Conservation (phyloP, 2,329 filamentous ascomycete genomes). For the Graphiopsis chlorocephala region DNA sequence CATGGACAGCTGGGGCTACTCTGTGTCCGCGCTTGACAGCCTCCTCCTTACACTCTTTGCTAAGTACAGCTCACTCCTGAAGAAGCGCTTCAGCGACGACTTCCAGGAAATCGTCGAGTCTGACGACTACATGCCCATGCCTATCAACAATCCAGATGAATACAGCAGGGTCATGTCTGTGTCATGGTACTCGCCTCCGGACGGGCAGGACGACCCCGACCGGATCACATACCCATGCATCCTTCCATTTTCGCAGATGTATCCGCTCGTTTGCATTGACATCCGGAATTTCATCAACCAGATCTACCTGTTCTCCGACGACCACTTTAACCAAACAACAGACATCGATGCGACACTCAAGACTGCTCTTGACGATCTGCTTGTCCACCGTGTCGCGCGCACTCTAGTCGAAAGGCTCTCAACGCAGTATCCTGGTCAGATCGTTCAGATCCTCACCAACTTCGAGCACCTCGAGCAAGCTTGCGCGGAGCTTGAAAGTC, state of each 20-base stretch:
- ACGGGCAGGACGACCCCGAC: slow-evolving; percentile 60
- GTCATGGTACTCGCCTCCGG: slow-evolving; percentile 80
- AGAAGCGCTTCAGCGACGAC: slow-evolving; percentile 87
- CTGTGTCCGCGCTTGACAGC: slow-evolving; percentile 74
- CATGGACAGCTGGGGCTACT: slow-evolving; percentile 95
- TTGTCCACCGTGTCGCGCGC: slow-evolving; percentile 87
- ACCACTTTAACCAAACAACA: slow-evolving; percentile 87
- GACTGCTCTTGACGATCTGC: slow-evolving; percentile 87
- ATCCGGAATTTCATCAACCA: slow-evolving; percentile 97
- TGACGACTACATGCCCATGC: slow-evolving; percentile 99
- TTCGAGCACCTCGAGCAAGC: slow-evolving; percentile 94
- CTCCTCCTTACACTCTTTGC: slow-evolving; percentile 88
- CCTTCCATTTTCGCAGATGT: slow-evolving; percentile 99
- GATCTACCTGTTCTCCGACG: slow-evolving; percentile 96
- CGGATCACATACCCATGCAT: slow-evolving; percentile 83
- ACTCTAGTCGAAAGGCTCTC: slow-evolving; percentile 82
- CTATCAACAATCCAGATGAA: slow-evolving; percentile 83
- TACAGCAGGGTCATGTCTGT: slow-evolving; percentile 95
- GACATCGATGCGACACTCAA: slow-evolving; percentile 89
- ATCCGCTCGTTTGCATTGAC: slow-evolving; percentile 95
- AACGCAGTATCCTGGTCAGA: slow-evolving; percentile 93
- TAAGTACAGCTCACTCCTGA: slow-evolving; percentile 89
- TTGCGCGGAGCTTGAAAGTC: slow-evolving; percentile 81
- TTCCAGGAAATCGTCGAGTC: slow-evolving; percentile 90
- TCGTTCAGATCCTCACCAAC: slow-evolving; percentile 97